phyloP scores from a whole-genome alignment of 2,329 filamentous ascomycete species.

The Allantophomopsis lycopodina region DNA sequence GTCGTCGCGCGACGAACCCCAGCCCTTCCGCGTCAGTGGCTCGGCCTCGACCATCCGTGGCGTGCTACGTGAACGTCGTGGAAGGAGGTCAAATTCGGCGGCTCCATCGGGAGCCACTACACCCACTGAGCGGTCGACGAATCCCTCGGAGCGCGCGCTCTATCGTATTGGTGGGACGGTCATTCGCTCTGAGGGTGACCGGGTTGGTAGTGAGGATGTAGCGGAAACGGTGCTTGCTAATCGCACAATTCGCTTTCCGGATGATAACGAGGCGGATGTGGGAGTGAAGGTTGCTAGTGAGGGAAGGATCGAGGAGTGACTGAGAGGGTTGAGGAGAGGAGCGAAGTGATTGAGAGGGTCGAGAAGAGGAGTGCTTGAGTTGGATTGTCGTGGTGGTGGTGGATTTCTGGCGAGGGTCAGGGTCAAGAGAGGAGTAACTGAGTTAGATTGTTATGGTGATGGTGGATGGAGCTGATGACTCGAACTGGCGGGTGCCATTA shows the following conservation, averaged over 20 bases:
- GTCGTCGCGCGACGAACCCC: slow-evolving; percentile 6
- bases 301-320: no score
- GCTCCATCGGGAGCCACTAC: neutral
- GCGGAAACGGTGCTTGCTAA: neutral
- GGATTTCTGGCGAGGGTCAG: no score
- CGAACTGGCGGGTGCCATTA: no score
- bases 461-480: no score
- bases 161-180: neutral
- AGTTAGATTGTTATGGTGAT: no score
- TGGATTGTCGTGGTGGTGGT: no score
- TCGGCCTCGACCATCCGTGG: neutral
- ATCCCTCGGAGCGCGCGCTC: neutral
- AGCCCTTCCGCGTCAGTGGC: neutral
- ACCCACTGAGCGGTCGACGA: neutral
- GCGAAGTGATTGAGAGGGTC: no score
- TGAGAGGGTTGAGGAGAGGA: no score
- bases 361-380: no score
- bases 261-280: neutral
- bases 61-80: neutral
- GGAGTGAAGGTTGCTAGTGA: neutral
- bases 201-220: neutral
- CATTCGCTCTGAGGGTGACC: neutral
- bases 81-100: neutral
- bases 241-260: slow-evolving; percentile 1
- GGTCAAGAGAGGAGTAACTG: no score